A percentile compares a stretch with the other conserved stretches of the same genome.
Evolutionary conservation across 768 basidiomycete species (phyloP).

Genomic region (Trametes villosa): DNA sequence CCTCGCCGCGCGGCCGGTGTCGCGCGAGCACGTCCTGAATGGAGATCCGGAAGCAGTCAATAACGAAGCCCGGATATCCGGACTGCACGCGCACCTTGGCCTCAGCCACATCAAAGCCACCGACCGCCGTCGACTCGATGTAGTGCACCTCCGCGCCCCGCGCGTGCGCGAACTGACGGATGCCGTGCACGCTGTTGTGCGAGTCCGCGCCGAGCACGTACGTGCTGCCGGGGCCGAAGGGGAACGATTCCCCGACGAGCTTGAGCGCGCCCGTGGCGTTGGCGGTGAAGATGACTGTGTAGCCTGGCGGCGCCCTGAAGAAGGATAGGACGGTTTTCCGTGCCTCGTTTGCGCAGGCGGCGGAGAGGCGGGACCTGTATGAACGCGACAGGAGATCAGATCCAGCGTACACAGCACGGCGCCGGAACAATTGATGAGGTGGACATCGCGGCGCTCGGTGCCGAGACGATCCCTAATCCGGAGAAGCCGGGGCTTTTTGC

Average conservation of each 20-base stretch:
- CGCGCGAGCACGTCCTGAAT: constrained; percentile 58
- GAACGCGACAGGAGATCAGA: constrained; percentile 3
- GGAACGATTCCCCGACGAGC: constrained; percentile 81
- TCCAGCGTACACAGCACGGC: neutral
- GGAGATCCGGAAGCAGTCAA: constrained; percentile 1
- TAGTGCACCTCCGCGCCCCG: constrained; percentile 65
- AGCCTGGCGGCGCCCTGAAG: constrained; percentile 75
- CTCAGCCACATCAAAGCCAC: constrained; percentile 61
- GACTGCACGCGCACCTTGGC: constrained; percentile 56
- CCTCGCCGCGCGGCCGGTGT: constrained; percentile 49
- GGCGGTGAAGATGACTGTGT: constrained; percentile 81
- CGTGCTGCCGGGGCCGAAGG: constrained; percentile 59
- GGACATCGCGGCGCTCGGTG: constrained; percentile 17
- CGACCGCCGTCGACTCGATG: constrained; percentile 62
- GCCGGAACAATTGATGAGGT: neutral
- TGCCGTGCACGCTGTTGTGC: constrained; percentile 85
- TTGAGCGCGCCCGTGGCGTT: constrained; percentile 83
- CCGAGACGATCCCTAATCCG: constrained; percentile 16
- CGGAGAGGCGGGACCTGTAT: constrained; percentile 69
- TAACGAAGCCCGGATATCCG: constrained; percentile 13
- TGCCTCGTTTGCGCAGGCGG: constrained; percentile 68
- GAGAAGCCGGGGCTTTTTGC: constrained; percentile 1
- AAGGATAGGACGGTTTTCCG: constrained; percentile 74
- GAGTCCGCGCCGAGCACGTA: constrained; percentile 78
- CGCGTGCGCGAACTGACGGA: constrained; percentile 67